These are phyloP conservation scores for Candida montana DNA, from an alignment of 805 yeast species.

Conservation along the genomic window DNA sequence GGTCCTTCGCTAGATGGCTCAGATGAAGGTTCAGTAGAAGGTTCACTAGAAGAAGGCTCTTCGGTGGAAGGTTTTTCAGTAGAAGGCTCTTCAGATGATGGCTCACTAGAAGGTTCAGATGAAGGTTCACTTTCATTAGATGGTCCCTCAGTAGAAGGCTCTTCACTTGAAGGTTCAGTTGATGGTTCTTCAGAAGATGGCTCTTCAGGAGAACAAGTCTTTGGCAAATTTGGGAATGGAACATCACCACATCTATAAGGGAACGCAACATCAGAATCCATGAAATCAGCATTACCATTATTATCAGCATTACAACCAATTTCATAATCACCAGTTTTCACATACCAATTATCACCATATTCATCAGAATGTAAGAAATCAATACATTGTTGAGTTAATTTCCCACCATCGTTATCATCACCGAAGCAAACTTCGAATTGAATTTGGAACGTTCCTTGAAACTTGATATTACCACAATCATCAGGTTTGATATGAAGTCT, in stretches of 20 bases:
- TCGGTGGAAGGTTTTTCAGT: too few relatives aligned
- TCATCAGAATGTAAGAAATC: too few relatives aligned
- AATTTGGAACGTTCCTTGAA: too few relatives aligned
- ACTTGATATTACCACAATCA: too few relatives aligned
- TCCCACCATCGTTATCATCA: constrained; percentile 2
- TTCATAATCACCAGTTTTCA: background rate
- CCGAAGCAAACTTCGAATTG: too few relatives aligned
- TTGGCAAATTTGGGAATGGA: too few relatives aligned
- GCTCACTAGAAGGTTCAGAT: background rate
- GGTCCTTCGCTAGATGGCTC: background rate
- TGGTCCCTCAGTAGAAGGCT: background rate
- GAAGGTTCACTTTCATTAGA: too few relatives aligned
- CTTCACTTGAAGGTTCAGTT: too few relatives aligned
- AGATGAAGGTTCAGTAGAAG: background rate
- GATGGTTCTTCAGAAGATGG: background rate
- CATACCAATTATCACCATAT: too few relatives aligned
- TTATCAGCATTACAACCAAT: constrained; percentile 1
- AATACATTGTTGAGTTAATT: too few relatives aligned
- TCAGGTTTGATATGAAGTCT: too few relatives aligned
- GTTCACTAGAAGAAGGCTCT: background rate
- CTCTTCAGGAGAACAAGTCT: too few relatives aligned
- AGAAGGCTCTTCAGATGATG: background rate
- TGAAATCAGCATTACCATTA: background rate
- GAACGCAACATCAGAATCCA: background rate
- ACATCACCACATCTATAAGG: background rate